A percentile compares a stretch with the other conserved stretches of the same genome.
These are phyloP conservation scores for Rhipidocladum racemiflorum DNA, from an alignment of 176 grass and related monocot genomes.

Conservation along the genomic window DNA sequence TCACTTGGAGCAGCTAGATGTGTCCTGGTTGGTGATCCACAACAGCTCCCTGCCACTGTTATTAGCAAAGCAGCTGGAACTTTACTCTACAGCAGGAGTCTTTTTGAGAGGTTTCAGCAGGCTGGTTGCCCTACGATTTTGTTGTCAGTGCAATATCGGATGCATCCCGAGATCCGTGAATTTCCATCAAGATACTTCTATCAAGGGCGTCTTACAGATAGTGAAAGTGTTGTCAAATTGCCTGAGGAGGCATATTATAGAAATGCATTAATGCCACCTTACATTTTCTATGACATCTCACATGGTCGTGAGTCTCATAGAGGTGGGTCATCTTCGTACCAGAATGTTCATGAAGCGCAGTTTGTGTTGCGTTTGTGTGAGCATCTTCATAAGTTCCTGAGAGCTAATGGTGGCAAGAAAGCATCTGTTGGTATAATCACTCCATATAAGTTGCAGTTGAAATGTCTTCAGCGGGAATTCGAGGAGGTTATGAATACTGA, in stretches of 20 bases:
- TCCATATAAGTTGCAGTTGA: slow-evolving; percentile 96
- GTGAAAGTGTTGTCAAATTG: slow-evolving; percentile 73
- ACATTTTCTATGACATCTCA: slow-evolving; percentile 86
- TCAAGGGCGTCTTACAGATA: slow-evolving; percentile 86
- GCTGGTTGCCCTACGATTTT: slow-evolving; percentile 94
- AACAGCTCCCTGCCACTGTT: slow-evolving; percentile 98
- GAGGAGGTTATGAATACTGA: slow-evolving; percentile 77
- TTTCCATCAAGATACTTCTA: slow-evolving; percentile 99
- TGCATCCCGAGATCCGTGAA: slow-evolving; percentile 98
- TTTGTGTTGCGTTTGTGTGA: slow-evolving; percentile 76
- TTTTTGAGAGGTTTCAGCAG: slow-evolving; percentile 98
- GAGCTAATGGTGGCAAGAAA: slow-evolving; percentile 83
- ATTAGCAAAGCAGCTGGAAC: slow-evolving; percentile 99
- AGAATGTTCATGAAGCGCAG: slow-evolving; percentile 96
- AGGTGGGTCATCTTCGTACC: slow-evolving; percentile 82
- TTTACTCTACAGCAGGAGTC: slow-evolving; percentile 92
- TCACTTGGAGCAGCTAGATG: slow-evolving; percentile 94
- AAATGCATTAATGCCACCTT: slow-evolving; percentile 77
- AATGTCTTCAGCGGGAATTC: slow-evolving; percentile 94
- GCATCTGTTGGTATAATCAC: slow-evolving; percentile 97
- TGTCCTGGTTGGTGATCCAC: slow-evolving; percentile 95
- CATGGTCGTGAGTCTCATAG: slow-evolving; percentile 95
- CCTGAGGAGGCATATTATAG: slow-evolving; percentile 80
- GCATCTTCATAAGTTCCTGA: slow-evolving; percentile 80
- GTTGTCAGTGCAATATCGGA: slow-evolving; percentile 93